Conservation (phyloP, 805 yeast species). For the Yarrowia hollandica region DNA sequence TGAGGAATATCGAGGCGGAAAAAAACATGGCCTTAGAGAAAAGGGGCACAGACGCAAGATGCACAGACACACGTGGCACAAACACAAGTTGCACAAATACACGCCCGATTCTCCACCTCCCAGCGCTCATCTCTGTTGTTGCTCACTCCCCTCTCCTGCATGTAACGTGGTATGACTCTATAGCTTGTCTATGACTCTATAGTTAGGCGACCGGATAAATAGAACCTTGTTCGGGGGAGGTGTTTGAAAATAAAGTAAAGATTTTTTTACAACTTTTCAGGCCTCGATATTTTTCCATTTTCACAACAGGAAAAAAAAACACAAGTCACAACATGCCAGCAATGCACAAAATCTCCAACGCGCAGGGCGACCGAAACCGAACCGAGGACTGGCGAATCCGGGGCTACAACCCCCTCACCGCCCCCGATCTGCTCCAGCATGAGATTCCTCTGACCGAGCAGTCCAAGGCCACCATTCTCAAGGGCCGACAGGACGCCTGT, state of each 20-base stretch:
- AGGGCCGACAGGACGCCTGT: constrained; percentile 74
- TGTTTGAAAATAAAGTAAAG: neutral
- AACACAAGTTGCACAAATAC: too few species aligned
- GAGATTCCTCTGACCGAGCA: constrained; percentile 69
- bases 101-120: too few species aligned
- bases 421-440: constrained; percentile 89
- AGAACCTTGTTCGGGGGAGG: constrained; percentile 1
- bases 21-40: too few species aligned
- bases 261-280: neutral
- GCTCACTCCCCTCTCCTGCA: neutral
- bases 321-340: constrained; percentile 10
- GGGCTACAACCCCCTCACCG: constrained; percentile 94
- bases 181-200: constrained; percentile 4
- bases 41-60: too few species aligned
- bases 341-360: constrained; percentile 22
- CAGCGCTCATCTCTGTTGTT: neutral
- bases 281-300: neutral
- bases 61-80: too few species aligned
- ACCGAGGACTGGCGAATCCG: constrained; percentile 43
- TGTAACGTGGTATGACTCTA: constrained; percentile 23
- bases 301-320: neutral
- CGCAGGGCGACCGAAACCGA: constrained; percentile 29
- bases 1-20: too few species aligned
- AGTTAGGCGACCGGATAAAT: constrained; percentile 7
- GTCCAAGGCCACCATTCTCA: constrained; percentile 62